These are phyloP conservation scores for Drechslerella coelobrocha DNA, from an alignment of 2,329 filamentous ascomycete genomes.

Conservation along the genomic window DNA sequence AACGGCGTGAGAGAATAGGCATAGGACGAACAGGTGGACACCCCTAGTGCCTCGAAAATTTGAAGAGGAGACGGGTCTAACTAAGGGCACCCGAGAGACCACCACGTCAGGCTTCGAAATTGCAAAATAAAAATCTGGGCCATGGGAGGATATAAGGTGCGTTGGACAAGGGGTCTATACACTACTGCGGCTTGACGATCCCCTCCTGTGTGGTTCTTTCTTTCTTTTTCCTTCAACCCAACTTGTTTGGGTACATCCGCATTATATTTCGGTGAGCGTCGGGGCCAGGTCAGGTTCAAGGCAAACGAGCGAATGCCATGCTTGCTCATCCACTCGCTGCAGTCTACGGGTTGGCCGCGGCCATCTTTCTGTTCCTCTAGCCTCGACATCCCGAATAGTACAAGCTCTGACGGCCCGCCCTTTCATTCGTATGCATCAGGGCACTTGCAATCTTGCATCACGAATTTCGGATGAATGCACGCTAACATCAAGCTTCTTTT, in stretches of 20 bases:
- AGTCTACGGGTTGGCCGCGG: conserved; percentile 39
- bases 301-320: conserved; percentile 34
- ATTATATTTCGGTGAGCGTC: conserved; percentile 29
- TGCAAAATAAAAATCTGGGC: conserved; percentile 51
- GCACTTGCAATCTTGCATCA: conserved; percentile 50
- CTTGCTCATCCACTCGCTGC: not conserved
- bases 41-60: conserved; percentile 50
- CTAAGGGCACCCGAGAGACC: conserved; percentile 49
- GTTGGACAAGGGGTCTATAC: conserved; percentile 51
- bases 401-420: conserved; percentile 48
- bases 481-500: conserved; percentile 39
- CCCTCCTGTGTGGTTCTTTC: conserved; percentile 41
- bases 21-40: conserved; percentile 50
- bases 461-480: conserved; percentile 51
- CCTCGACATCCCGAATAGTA: conserved; percentile 46
- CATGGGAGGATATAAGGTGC: conserved; percentile 50
- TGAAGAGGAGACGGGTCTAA: conserved; percentile 38
- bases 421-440: conserved; percentile 47
- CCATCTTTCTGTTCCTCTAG: conserved; percentile 4
- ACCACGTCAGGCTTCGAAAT: conserved; percentile 51
- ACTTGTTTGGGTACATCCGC: conserved; percentile 21
- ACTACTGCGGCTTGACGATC: conserved; percentile 51
- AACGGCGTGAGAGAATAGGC: conserved; percentile 39
- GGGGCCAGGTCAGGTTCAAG: conserved; percentile 19
- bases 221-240: conserved; percentile 31